Conservation (phyloP, 1,139 yeast species). For the Hyphopichia wangnamkhiaoensis region DNA sequence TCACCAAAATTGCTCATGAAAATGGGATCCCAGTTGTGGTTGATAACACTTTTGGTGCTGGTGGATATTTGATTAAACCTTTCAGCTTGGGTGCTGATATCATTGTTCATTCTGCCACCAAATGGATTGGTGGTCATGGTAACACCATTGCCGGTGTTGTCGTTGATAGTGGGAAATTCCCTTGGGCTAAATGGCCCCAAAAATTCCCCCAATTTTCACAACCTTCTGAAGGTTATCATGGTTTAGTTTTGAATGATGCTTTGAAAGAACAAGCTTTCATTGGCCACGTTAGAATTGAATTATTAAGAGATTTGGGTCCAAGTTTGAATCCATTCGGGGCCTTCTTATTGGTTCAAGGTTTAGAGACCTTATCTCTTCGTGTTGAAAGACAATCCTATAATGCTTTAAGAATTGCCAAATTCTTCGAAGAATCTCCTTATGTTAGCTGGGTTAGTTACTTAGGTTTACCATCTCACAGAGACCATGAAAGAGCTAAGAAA, state of each 20-base stretch:
- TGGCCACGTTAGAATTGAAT: conserved; percentile 79
- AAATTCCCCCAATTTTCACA: conserved; percentile 87
- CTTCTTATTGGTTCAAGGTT: conserved; percentile 84
- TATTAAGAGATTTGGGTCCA: conserved; percentile 92
- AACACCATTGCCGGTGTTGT: conserved; percentile 92
- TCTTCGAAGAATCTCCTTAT: conserved; percentile 68
- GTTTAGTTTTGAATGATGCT: conserved; percentile 77
- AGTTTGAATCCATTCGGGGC: conserved; percentile 85
- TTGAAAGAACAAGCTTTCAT: conserved; percentile 80
- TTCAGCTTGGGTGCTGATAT: conserved; percentile 88
- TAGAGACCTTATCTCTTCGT: conserved; percentile 90
- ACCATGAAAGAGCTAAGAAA: conserved; percentile 80
- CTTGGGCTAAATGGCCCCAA: conserved; percentile 83
- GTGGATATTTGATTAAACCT: conserved; percentile 86
- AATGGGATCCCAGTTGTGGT: conserved; percentile 91
- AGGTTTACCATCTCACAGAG: conserved; percentile 81
- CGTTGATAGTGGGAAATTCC: conserved; percentile 88
- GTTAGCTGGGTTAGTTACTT: conserved; percentile 91
- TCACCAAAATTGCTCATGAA: conserved; percentile 77
- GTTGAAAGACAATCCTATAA: conserved; percentile 89
- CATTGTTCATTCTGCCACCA: conserved; percentile 87
- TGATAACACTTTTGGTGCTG: conserved; percentile 98
- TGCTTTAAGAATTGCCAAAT: conserved; percentile 78
- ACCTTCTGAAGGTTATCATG: conserved; percentile 94
- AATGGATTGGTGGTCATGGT: conserved; percentile 99